Percentiles rank a stretch among this genome's conserved stretches.
Conservation (phyloP, 2,329 filamentous ascomycete species). For the Cordyceps cicadae region DNA sequence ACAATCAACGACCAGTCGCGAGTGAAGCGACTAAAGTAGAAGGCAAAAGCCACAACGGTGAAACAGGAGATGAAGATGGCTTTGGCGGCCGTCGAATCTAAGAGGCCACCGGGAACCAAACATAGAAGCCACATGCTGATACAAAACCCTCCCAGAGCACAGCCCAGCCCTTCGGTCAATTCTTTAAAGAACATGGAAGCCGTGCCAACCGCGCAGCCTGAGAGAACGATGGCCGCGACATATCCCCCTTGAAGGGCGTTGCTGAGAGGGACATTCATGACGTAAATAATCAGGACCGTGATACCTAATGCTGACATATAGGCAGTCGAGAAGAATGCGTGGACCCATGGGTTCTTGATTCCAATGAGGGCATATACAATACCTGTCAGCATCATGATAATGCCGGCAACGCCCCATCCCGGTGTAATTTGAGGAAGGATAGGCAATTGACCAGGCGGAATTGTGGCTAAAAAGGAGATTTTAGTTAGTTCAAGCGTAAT, state of each 20-base stretch:
- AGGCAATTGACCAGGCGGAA: slow-evolving; percentile 53
- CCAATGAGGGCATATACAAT: slow-evolving; percentile 64
- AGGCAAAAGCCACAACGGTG: slow-evolving; percentile 56
- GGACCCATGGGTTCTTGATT: slow-evolving; percentile 71
- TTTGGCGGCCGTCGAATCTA: slow-evolving; percentile 54
- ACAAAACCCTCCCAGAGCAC: slow-evolving; percentile 78
- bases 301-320: slow-evolving; percentile 67
- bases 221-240: slow-evolving; percentile 66
- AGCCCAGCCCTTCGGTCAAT: slow-evolving; percentile 72
- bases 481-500: background rate
- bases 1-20: slow-evolving; percentile 69
- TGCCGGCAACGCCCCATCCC: slow-evolving; percentile 69
- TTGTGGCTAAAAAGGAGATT: slow-evolving; percentile 28
- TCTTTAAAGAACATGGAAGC: slow-evolving; percentile 73
- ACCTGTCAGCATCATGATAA: slow-evolving; percentile 68
- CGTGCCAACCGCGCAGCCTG: slow-evolving; percentile 66
- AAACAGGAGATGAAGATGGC: slow-evolving; percentile 70
- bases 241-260: slow-evolving; percentile 77
- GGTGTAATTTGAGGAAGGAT: slow-evolving; percentile 69
- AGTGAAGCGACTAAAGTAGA: slow-evolving; percentile 73
- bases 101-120: slow-evolving; percentile 65
- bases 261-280: slow-evolving; percentile 71
- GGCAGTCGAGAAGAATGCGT: slow-evolving; percentile 72
- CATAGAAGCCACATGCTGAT: slow-evolving; percentile 86
- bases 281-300: slow-evolving; percentile 76